These are phyloP conservation scores for Aspergillus egyptiacus DNA, from an alignment of 495 filamentous ascomycete genomes.

Conservation along the genomic window DNA sequence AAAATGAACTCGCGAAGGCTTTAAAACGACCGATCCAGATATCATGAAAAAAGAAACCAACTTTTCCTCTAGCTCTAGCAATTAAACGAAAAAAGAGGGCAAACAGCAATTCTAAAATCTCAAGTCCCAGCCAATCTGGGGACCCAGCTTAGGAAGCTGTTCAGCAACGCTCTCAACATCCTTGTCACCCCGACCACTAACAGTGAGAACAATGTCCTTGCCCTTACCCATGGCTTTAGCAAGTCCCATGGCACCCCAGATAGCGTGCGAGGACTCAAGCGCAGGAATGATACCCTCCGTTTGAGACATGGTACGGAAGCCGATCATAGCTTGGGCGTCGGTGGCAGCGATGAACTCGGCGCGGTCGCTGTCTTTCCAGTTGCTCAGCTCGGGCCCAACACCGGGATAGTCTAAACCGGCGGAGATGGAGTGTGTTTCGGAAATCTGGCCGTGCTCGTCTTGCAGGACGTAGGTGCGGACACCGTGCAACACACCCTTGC, in stretches of 20 bases:
- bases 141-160: constrained; percentile 81
- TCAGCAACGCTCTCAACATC: constrained; percentile 98
- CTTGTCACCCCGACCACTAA: constrained; percentile 92
- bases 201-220: constrained; percentile 88
- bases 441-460: constrained; percentile 85
- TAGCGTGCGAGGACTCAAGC: constrained; percentile 87
- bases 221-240: constrained; percentile 88
- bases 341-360: constrained; percentile 89
- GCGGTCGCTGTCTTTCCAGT: constrained; percentile 84
- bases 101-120: constrained; percentile 48
- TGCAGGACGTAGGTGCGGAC: constrained; percentile 95
- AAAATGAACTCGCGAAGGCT: too few species aligned
- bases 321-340: constrained; percentile 85
- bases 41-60: too few species aligned
- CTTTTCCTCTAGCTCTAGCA: too few species aligned
- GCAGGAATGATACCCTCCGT: constrained; percentile 95
- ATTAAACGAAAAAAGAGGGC: not conserved
- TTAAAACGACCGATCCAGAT: too few species aligned
- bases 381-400: constrained; percentile 84
- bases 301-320: constrained; percentile 77
- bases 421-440: constrained; percentile 93
- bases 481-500: constrained; percentile 90
- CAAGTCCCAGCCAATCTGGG: constrained; percentile 93
- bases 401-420: constrained; percentile 96
- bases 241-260: constrained; percentile 80